These are phyloP conservation scores for Boletus smithii DNA, from an alignment of 1,284 basidiomycete species.

Conservation along the genomic window DNA sequence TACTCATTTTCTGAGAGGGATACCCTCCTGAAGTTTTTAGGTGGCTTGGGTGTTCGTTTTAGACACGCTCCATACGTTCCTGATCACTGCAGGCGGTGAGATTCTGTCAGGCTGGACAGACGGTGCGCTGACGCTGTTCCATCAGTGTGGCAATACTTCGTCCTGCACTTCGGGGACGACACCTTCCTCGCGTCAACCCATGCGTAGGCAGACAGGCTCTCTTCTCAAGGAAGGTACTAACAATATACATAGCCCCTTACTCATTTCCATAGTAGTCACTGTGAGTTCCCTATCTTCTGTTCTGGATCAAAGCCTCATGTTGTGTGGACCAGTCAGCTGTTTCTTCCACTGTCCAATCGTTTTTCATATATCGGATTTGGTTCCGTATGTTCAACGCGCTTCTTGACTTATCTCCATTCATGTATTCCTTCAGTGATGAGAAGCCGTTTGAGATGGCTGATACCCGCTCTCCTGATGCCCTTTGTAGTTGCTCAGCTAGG, in stretches of 20 bases:
- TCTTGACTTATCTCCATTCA: slow-evolving; percentile 1
- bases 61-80: slow-evolving; percentile 19
- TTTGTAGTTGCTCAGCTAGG: slow-evolving; percentile 23
- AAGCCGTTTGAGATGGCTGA: slow-evolving; percentile 18
- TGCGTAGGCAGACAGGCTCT: slow-evolving; percentile 16
- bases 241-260: slow-evolving; percentile 16
- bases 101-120: neutral
- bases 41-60: slow-evolving; percentile 25
- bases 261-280: slow-evolving; percentile 25
- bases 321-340: slow-evolving; percentile 15
- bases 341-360: slow-evolving; percentile 24
- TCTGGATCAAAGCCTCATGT: slow-evolving; percentile 14
- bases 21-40: slow-evolving; percentile 6
- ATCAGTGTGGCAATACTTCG: slow-evolving; percentile 25
- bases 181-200: slow-evolving; percentile 19
- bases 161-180: slow-evolving; percentile 24
- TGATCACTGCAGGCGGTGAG: slow-evolving; percentile 23
- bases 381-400: slow-evolving; percentile 12
- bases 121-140: slow-evolving; percentile 6
- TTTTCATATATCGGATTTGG: slow-evolving; percentile 31
- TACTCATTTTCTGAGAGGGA: neutral
- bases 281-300: slow-evolving; percentile 11
- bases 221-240: slow-evolving; percentile 10
- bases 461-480: slow-evolving; percentile 17
- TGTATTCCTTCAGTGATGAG: slow-evolving; percentile 12